Conservation (phyloP, 1,139 yeast genomes). For the Nakaseomyces sp. region DNA sequence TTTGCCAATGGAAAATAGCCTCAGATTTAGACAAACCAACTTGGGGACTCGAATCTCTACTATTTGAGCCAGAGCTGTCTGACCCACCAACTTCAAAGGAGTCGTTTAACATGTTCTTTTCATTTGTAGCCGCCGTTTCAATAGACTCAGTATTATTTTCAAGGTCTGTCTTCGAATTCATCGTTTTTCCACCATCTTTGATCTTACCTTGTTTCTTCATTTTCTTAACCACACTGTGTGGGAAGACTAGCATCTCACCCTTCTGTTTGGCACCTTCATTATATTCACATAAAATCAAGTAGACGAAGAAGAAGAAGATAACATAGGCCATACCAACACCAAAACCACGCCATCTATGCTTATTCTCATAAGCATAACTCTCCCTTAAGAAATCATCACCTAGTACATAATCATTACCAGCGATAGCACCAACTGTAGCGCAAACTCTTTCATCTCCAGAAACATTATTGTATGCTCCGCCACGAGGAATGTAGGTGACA, state of each 20-base stretch:
- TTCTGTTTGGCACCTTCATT: slow-evolving; percentile 71
- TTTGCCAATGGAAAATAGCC: slow-evolving; percentile 70
- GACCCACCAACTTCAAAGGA: neutral
- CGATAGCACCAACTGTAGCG: slow-evolving; percentile 50
- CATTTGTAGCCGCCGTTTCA: slow-evolving; percentile 11
- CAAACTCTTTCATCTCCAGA: slow-evolving; percentile 44
- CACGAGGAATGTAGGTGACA: slow-evolving; percentile 45
- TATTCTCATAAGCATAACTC: slow-evolving; percentile 45
- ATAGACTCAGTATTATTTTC: slow-evolving; percentile 15
- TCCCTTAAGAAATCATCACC: slow-evolving; percentile 54
- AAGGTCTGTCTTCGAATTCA: slow-evolving; percentile 11
- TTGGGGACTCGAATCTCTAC: slow-evolving; percentile 7
- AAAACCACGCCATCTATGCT: slow-evolving; percentile 76
- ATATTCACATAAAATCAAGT: slow-evolving; percentile 48
- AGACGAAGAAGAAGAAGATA: slow-evolving; percentile 30
- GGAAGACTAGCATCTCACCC: slow-evolving; percentile 74
- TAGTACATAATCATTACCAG: slow-evolving; percentile 46
- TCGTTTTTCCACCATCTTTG: slow-evolving; percentile 9
- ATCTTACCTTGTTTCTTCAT: slow-evolving; percentile 27
- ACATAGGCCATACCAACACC: slow-evolving; percentile 47
- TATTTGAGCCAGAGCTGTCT: slow-evolving; percentile 2
- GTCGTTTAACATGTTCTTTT: slow-evolving; percentile 12
- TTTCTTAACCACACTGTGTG: slow-evolving; percentile 37
- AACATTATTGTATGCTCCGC: slow-evolving; percentile 38
- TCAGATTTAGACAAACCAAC: slow-evolving; percentile 23